Conservation (phyloP, 345 rosid genomes). For the Trapa bicornis region DNA sequence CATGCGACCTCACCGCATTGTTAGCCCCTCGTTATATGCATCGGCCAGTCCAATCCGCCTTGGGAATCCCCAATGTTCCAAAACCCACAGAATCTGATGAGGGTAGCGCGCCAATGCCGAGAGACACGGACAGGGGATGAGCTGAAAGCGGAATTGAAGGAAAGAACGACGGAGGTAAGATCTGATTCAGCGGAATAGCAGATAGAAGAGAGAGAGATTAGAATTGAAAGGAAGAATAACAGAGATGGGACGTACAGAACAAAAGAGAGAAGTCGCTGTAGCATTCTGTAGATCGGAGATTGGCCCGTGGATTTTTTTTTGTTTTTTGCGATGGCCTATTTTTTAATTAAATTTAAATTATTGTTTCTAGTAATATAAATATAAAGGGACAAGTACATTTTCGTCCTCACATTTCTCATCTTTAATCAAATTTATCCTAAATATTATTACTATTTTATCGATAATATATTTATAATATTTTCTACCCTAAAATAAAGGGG, state of each 20-base stretch:
- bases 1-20: conserved; percentile 7
- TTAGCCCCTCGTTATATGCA: neutral
- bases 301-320: too few relatives aligned
- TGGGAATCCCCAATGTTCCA: neutral
- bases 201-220: neutral
- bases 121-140: neutral
- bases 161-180: neutral
- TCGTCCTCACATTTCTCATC: too few relatives aligned
- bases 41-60: neutral
- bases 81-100: neutral
- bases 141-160: neutral
- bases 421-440: too few relatives aligned
- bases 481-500: too few relatives aligned
- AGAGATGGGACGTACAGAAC: too few relatives aligned
- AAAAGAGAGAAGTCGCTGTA: neutral
- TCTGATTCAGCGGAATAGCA: conserved; percentile 3
- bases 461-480: too few relatives aligned
- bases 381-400: too few relatives aligned
- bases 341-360: too few relatives aligned
- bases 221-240: neutral
- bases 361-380: too few relatives aligned
- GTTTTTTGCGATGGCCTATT: too few relatives aligned
- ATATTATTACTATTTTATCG: too few relatives aligned
- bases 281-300: too few relatives aligned
- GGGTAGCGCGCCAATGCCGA: neutral